Conservation (phyloP, 257 asterid species). For the Striga asiatica region DNA sequence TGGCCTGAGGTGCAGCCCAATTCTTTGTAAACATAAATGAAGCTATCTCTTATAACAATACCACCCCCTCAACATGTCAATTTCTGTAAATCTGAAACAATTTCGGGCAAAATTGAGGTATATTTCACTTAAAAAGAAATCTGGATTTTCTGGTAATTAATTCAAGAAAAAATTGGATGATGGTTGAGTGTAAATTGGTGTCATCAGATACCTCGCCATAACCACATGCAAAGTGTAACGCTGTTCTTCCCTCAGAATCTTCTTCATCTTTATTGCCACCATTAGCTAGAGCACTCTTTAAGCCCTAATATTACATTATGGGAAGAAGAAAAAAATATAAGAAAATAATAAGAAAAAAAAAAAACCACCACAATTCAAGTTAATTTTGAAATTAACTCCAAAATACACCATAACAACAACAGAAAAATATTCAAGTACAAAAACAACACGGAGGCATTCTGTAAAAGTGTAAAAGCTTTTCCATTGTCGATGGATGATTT, state of each 20-base stretch:
- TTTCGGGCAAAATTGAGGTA: not conserved
- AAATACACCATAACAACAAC: not conserved
- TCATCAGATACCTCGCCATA: conserved; percentile 98
- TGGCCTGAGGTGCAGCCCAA: too few relatives aligned
- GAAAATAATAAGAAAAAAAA: not conserved
- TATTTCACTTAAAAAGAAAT: not conserved
- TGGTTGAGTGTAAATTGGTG: too few relatives aligned
- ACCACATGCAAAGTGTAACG: conserved; percentile 90
- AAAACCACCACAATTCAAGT: too few relatives aligned
- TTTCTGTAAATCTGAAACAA: too few relatives aligned
- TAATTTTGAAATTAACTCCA: not conserved
- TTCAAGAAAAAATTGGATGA: not conserved
- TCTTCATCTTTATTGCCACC: conserved; percentile 89
- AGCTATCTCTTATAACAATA: too few relatives aligned
- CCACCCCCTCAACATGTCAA: too few relatives aligned
- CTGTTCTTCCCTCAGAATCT: conserved; percentile 94
- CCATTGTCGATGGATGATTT: not conserved
- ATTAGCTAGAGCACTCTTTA: conserved; percentile 58
- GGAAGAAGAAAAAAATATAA: not conserved
- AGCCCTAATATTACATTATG: conserved; percentile 33
- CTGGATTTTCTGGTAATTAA: not conserved
- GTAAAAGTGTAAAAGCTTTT: too few relatives aligned
- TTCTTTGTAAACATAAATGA: too few relatives aligned
- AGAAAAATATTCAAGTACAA: not conserved
- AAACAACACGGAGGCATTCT: too few relatives aligned